phyloP scores from a whole-genome alignment of 116 monocot species.

The Papilionanthe hybrid region DNA sequence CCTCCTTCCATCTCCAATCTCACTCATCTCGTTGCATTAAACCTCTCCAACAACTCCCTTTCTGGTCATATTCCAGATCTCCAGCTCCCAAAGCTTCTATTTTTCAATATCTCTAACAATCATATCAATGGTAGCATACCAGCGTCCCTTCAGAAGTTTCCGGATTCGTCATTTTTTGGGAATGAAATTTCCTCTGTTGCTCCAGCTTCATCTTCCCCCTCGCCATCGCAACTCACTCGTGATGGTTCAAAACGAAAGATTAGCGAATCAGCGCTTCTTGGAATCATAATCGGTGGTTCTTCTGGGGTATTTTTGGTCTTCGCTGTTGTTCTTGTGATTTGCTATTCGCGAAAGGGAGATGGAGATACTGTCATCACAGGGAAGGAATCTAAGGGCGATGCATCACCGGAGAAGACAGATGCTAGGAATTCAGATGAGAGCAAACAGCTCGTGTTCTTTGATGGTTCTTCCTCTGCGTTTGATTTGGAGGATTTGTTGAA shows the following conservation, averaged over 20 bases:
- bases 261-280: slow-evolving; percentile 46
- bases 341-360: slow-evolving; percentile 14
- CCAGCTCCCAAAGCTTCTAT: slow-evolving; percentile 42
- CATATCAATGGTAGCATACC: slow-evolving; percentile 53
- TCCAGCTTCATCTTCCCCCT: slow-evolving; percentile 8
- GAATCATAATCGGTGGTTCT: slow-evolving; percentile 42
- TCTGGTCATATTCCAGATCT: slow-evolving; percentile 65
- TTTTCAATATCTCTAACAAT: slow-evolving; percentile 68
- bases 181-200: slow-evolving; percentile 16
- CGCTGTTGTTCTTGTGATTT: slow-evolving; percentile 26
- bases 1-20: slow-evolving; percentile 59
- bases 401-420: slow-evolving; percentile 50
- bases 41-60: slow-evolving; percentile 72
- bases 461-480: slow-evolving; percentile 52
- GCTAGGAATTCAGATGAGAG: slow-evolving; percentile 32
- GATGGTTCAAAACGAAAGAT: slow-evolving; percentile 14
- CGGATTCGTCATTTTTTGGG: slow-evolving; percentile 52
- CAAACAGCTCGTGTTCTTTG: slow-evolving; percentile 72
- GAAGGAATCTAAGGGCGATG: slow-evolving; percentile 26
- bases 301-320: slow-evolving; percentile 20
- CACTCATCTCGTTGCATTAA: slow-evolving; percentile 35
- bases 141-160: slow-evolving; percentile 23
- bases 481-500: slow-evolving; percentile 74
- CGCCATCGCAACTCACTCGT: slow-evolving; percentile 14
- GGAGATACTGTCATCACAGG: slow-evolving; percentile 13